A percentile compares a stretch with the other conserved stretches of the same genome.
Evolutionary conservation across 1,139 yeast species (phyloP).

Genomic region (Candida sojae): DNA sequence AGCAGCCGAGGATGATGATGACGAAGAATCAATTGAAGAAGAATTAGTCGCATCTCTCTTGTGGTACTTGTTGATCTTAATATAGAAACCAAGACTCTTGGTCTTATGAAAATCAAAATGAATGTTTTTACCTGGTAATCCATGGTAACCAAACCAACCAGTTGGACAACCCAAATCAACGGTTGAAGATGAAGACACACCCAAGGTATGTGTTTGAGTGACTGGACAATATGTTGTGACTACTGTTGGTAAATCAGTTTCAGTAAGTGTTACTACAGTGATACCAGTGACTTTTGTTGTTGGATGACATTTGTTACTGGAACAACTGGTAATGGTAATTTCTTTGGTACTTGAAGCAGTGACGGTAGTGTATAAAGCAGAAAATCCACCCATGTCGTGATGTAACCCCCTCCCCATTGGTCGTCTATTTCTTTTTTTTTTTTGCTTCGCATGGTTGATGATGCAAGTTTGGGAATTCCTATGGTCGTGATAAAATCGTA

Average conservation of each 20-base stretch:
- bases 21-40: background rate
- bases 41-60: background rate
- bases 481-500: no score
- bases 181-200: conserved; percentile 2
- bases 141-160: conserved; percentile 5
- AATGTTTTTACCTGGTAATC: conserved; percentile 4
- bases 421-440: no score
- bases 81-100: conserved; percentile 2
- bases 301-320: conserved; percentile 3
- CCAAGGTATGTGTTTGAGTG: conserved; percentile 7
- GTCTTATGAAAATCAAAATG: background rate
- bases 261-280: conserved; percentile 9
- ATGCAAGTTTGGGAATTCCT: no score
- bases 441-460: no score
- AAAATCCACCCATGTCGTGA: background rate
- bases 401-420: no score
- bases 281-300: conserved; percentile 8
- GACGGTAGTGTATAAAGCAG: conserved; percentile 5
- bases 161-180: conserved; percentile 9
- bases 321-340: conserved; percentile 9
- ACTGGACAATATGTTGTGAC: conserved; percentile 13
- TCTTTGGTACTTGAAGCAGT: conserved; percentile 5
- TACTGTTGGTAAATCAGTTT: conserved; percentile 5
- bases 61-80: conserved; percentile 1
- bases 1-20: background rate